Base-by-base conservation (phyloP, 106 monocot genomes). In the Platanthera guangdongensis region DNA sequence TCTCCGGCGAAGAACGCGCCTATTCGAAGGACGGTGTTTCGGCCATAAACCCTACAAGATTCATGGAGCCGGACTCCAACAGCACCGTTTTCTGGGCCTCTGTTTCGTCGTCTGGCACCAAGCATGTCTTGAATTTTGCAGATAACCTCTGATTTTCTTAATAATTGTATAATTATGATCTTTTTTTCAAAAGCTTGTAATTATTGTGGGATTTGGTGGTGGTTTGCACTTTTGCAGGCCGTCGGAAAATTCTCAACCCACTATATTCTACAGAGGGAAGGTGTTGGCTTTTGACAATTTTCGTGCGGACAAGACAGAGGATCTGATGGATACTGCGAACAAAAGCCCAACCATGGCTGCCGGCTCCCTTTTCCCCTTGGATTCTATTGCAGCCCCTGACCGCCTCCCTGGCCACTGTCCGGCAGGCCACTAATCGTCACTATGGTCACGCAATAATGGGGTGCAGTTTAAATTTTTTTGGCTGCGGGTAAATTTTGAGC, bases 201-300 rank as follows among this genome's bases (percentile, higher is more conserved):
- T 70, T 70, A 15, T 47, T 47, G 47, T 14, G 1, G 28, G 65
- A 14, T 70, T 70, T 70, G 14, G 5, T 39, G 3, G 69, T 15
- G n/a, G 39, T 32, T 18, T 49, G 32, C 19, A 57, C n/a, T 57
- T 51, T 54, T 76, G 72, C 77, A 88, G 90, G 55, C 71, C 78
- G 74, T 63, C 71, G 16, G 84, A 84, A 51, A 83, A 50, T 45
- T 52, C 71, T 0, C 90, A 81, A 77, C 69, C 93, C 74, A 96
- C 95, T 8, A 90, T 96, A 74, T 90, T 96, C 62, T 96, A 96
- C 8, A 89, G 76, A 6, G 95, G 89, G 32, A 96, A 83, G 78
- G 87, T 96, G 59, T 15, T 91, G 45, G 90, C 93, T 14, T 90
- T 96, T 18, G 84, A 96, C 50, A 83, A 86, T 67, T 87, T 96